Base-by-base conservation (phyloP, 257 asterid genomes). In the Gynochthodes officinalis region DNA sequence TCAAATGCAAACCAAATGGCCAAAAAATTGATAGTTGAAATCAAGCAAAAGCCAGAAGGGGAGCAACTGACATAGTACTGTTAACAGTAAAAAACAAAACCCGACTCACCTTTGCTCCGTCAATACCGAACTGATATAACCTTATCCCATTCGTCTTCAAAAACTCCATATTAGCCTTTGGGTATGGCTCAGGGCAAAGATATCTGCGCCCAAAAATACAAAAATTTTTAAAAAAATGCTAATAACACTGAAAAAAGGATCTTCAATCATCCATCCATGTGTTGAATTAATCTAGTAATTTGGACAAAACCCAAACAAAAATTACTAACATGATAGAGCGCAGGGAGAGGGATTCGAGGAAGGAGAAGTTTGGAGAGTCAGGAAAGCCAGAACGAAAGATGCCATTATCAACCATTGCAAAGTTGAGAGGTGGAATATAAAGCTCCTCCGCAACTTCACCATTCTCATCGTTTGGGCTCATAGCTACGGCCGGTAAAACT, bases 311-410 rank as follows among this genome's bases (percentile, higher is more conserved):
- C 72, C 21, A 1, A 42, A 67, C n/a, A 11, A 50, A 10, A 5
- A 40, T 12, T 14, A 39, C 82, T 75, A 77, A 90, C 97, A 90
- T 73, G 79, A 90, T 78, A 37, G 97, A 90, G 72, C 90, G 87
- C 65, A 90, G 94, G 27, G 82, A 75, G 81, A 90, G 92, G 64
- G 94, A 82, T 78, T 81, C 83, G 50, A 90, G 88, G 64, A 89
- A 90, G 64, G 87, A 35, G 86, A 90, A 90, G 89, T 90, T 89
- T 67, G 80, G 76, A 11, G 82, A 49, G 66, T 89, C 86, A 14
- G 97, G 97, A 46, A 90, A 90, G 30, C 97, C 97, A 2, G 94
- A 90, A 77, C 97, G 70, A 75, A 81, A 90, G 70, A 90, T 82
- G 67, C 92, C 97, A 50, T 75, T 66, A 39, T 89, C 97, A 66